Conservation (phyloP, 768 basidiomycete genomes). For the Tulasnella sp. region DNA sequence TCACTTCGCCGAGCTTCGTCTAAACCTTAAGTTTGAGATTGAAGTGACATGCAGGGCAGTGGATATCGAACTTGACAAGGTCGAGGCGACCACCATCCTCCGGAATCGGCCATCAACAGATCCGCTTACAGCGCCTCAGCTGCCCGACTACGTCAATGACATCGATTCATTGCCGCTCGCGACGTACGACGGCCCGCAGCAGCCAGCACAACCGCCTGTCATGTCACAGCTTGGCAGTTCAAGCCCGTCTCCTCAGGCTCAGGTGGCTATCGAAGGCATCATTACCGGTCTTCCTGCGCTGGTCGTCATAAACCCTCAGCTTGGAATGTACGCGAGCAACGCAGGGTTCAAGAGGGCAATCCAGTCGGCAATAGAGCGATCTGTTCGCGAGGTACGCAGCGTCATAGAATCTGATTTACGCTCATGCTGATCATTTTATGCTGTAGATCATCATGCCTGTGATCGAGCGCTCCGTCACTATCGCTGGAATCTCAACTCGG, state of each 20-base stretch:
- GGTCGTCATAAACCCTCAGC: constrained; percentile 68
- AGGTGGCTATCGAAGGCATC: constrained; percentile 73
- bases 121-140: constrained; percentile 44
- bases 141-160: constrained; percentile 72
- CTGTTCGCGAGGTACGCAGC: constrained; percentile 74
- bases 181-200: constrained; percentile 41
- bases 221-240: constrained; percentile 2
- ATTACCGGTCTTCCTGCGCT: constrained; percentile 56
- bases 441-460: constrained; percentile 86
- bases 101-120: constrained; percentile 62
- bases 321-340: constrained; percentile 64
- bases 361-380: constrained; percentile 81
- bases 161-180: constrained; percentile 71
- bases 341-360: constrained; percentile 83
- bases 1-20: constrained; percentile 88
- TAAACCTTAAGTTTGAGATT: constrained; percentile 97
- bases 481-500: constrained; percentile 93
- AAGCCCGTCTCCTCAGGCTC: constrained; percentile 56
- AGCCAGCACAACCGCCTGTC: background rate
- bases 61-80: constrained; percentile 70
- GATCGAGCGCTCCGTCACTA: constrained; percentile 95
- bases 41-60: constrained; percentile 91
- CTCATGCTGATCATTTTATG: background rate
- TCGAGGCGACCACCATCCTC: constrained; percentile 76
- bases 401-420: background rate